phyloP scores from a whole-genome alignment of 1,284 basidiomycete genomes.

The Boletus hoseneyae region DNA sequence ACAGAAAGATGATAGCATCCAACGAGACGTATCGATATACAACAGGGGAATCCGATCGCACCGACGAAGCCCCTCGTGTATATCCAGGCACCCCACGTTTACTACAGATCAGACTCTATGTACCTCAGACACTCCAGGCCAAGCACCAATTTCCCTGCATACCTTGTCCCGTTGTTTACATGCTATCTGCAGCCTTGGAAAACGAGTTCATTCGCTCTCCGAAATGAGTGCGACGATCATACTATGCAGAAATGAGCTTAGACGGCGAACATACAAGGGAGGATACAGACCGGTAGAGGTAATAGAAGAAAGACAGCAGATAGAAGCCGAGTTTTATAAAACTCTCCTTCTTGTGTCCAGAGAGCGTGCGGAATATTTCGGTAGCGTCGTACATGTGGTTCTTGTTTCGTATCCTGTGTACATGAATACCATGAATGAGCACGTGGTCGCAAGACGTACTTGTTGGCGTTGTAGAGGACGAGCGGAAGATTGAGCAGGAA shows the following conservation, averaged over 20 bases:
- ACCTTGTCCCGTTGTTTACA: background rate
- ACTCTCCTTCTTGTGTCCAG: constrained; percentile 94
- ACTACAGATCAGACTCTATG: constrained; percentile 19
- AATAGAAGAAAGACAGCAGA: constrained; percentile 94
- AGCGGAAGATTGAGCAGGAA: constrained; percentile 92
- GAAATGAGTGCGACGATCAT: constrained; percentile 88
- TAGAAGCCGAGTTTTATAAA: constrained; percentile 97
- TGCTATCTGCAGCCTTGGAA: background rate
- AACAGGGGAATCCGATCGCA: constrained; percentile 7
- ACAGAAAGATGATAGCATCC: constrained; percentile 21
- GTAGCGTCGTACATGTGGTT: constrained; percentile 99
- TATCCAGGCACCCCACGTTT: constrained; percentile 12
- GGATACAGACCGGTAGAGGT: constrained; percentile 81
- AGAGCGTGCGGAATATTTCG: constrained; percentile 96
- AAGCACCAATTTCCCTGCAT: constrained; percentile 2
- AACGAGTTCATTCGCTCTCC: constrained; percentile 56
- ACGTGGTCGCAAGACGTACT: constrained; percentile 52
- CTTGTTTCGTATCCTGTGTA: constrained; percentile 81
- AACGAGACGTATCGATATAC: constrained; percentile 20
- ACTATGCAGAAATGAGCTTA: constrained; percentile 36
- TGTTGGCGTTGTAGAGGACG: constrained; percentile 91
- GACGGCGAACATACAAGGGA: background rate
- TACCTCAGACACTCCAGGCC: constrained; percentile 8
- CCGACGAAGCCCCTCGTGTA: constrained; percentile 9
- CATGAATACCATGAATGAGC: background rate